Conservation (phyloP, 2,329 filamentous ascomycete genomes). For the Talaromyces sp. region DNA sequence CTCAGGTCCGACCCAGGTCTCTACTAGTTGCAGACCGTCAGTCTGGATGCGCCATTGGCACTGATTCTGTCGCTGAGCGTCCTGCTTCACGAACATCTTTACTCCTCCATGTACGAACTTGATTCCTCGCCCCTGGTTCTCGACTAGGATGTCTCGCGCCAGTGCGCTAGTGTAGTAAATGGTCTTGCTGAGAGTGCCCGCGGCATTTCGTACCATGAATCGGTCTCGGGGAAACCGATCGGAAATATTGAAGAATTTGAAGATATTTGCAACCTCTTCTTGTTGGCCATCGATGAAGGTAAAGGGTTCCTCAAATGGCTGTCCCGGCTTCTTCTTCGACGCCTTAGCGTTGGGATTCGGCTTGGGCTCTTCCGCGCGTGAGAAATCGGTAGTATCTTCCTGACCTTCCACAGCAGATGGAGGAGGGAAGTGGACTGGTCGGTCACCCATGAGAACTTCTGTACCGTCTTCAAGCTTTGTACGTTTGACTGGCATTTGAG, state of each 20-base stretch:
- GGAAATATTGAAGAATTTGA: conserved; percentile 80
- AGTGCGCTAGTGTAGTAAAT: conserved; percentile 93
- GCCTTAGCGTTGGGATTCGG: conserved; percentile 20
- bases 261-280: conserved; percentile 72
- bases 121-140: conserved; percentile 86
- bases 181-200: conserved; percentile 82
- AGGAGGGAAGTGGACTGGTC: conserved; percentile 34
- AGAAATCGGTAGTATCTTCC: conserved; percentile 25
- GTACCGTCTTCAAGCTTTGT: conserved; percentile 41
- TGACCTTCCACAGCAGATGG: conserved; percentile 25
- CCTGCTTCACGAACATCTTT: conserved; percentile 99
- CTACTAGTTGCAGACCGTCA: conserved; percentile 85
- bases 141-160: conserved; percentile 76
- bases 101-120: conserved; percentile 97
- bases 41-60: conserved; percentile 95
- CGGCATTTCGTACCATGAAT: conserved; percentile 93
- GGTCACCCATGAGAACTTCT: conserved; percentile 38
- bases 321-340: conserved; percentile 39
- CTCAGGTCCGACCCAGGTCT: conserved; percentile 79
- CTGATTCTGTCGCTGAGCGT: conserved; percentile 78
- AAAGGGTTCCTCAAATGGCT: conserved; percentile 82
- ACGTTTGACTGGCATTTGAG: conserved; percentile 43
- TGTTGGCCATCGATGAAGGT: conserved; percentile 79
- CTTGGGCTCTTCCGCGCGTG: conserved; percentile 13
- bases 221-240: conserved; percentile 81